Base-by-base conservation (phyloP, 441 rosid genomes). In the Aleurites moluccanus region DNA sequence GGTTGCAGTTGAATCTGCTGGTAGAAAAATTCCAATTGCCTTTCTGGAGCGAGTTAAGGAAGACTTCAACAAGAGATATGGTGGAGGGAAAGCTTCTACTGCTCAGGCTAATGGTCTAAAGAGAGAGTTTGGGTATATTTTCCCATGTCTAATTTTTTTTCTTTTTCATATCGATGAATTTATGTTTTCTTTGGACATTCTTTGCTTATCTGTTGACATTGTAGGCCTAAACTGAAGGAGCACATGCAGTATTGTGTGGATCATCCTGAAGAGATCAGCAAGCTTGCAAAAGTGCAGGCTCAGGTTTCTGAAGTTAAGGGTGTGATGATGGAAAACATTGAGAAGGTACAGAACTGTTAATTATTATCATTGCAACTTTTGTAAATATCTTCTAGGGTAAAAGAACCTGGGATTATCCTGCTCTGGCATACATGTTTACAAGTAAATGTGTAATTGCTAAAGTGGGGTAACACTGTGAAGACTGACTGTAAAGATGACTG, bases 301-400 rank as follows among this genome's bases (percentile, higher is more conserved):
- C 94, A 91, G 80, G 97, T 91, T 69, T 88, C 93, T 62, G 97
- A 91, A 81, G 97, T 91, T 56, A 90, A 91, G 79, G 97, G 97
- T 74, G 94, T 91, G 45, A 91, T 91, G 97, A 87, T 92, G 91
- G 93, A 90, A 74, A 91, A 91, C 82, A 90, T 90, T 64, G 97
- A 91, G 83, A 91, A 91, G 89, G 97, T 88, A 77, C 18, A 53
- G 60, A 77, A 76, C 25, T 27, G 42, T 65, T 70, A 45, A 56
- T 68, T 18, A 14, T 33, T 60, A 15, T 64, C 70, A 56, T 38
- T 40, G 38, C 27, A 18, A 35, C 3, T 50, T 23, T 35, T 16
- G 28, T 45, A 38, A 25, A 13, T 69, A 50, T 47, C 33, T 20
- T 56, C 30, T 55, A 63, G 63, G 27, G 18, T 69, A 35, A 65